These are phyloP conservation scores for Hydnum rufescens DNA, from an alignment of 768 basidiomycete genomes.

Conservation along the genomic window DNA sequence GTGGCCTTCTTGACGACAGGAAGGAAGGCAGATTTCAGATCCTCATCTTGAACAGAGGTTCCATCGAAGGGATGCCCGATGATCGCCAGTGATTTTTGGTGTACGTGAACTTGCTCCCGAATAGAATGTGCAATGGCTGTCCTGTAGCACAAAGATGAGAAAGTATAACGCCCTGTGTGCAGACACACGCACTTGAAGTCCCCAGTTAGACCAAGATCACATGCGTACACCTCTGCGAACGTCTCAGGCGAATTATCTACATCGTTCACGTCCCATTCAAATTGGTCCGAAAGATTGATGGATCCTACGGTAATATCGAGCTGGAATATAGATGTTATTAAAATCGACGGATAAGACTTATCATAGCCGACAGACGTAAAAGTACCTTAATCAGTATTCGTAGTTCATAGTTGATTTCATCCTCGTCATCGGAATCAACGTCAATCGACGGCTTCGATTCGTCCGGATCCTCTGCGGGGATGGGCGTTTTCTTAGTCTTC, in stretches of 20 bases:
- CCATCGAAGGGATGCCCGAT: constrained; percentile 77
- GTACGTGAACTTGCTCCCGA: constrained; percentile 81
- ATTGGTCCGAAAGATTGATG: constrained; percentile 86
- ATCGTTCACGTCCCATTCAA: constrained; percentile 93
- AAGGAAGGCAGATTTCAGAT: constrained; percentile 74
- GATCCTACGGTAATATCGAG: constrained; percentile 89
- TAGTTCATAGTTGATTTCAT: constrained; percentile 55
- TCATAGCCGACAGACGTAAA: constrained; percentile 3
- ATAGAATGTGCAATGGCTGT: constrained; percentile 92
- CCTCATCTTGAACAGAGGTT: constrained; percentile 63
- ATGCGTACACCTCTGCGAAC: constrained; percentile 72
- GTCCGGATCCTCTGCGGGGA: constrained; percentile 32
- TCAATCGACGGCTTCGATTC: constrained; percentile 42
- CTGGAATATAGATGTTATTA: constrained; percentile 22
- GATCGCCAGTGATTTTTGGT: constrained; percentile 80
- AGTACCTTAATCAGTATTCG: constrained; percentile 79
- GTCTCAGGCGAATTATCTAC: constrained; percentile 67
- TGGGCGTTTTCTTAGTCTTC: constrained; percentile 23
- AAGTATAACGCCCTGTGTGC: not conserved
- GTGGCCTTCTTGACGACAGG: constrained; percentile 55
- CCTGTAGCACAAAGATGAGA: constrained; percentile 22
- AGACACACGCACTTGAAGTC: constrained; percentile 84
- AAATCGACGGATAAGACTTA: constrained; percentile 1
- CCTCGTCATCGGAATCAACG: constrained; percentile 42
- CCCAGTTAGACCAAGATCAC: constrained; percentile 72